phyloP scores from a whole-genome alignment of 2,329 filamentous ascomycete species.

The Calonectria hongkongensis region DNA sequence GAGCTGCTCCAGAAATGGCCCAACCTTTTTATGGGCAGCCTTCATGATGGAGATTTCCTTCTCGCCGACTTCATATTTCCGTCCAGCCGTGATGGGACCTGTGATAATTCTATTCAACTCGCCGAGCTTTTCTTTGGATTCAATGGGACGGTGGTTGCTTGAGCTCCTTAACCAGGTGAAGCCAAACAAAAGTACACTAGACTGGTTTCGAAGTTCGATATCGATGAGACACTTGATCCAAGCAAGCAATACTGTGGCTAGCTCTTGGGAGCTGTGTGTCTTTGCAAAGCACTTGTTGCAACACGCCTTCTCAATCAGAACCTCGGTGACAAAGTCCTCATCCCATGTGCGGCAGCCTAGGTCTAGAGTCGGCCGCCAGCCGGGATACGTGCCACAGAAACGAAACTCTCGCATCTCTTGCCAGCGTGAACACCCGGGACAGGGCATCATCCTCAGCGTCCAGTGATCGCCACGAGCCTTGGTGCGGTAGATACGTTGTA shows the following conservation, averaged over 20 bases:
- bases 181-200: not conserved
- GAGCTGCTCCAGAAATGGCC: not conserved
- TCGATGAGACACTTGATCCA: not conserved
- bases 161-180: not conserved
- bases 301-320: not conserved
- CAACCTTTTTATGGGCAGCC: not conserved
- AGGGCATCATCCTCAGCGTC: not conserved
- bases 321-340: not conserved
- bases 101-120: not conserved
- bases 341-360: too few species aligned
- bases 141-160: not conserved
- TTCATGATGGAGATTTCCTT: not conserved
- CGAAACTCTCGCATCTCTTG: conserved; percentile 1
- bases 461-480: not conserved
- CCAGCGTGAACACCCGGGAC: not conserved
- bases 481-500: not conserved
- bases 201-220: not conserved
- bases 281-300: not conserved
- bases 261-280: not conserved
- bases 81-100: not conserved
- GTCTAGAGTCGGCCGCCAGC: not conserved
- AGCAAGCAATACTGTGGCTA: not conserved
- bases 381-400: not conserved
- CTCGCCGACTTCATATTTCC: not conserved
- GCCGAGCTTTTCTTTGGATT: not conserved